Base-by-base conservation (phyloP, 176 grass and related monocot species). In the Zea mays region DNA sequence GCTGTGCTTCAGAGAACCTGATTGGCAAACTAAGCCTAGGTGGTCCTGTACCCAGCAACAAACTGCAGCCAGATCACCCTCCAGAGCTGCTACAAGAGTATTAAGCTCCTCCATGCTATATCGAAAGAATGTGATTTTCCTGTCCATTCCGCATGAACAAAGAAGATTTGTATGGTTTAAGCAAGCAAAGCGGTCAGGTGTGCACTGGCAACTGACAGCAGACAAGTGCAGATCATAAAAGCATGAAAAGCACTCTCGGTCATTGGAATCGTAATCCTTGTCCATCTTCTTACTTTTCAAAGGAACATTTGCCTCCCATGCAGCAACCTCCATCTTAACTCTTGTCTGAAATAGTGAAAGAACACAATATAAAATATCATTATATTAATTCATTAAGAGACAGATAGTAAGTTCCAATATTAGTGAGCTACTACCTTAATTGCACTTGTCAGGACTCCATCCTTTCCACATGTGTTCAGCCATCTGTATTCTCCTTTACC, bases 171-270 rank as follows among this genome's bases (percentile, higher is more conserved):
- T 58, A 88, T 98, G 96, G 39, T 79, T 71, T 75, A 92, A 71
- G 83, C 96, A 98, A 77, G 85, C 77, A 84, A 88, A 98, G 47
- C 77, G 85, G 45, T 84, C 83, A 20, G 96, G 85, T 40, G 81
- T 88, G 83, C 96, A 98, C 60, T 88, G 81, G 81, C 96, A 98
- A 42, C 74, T 80, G 76, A 77, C 81, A 85, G 91, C 89, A 63
- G 96, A 98, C 27, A 98, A 79, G 72, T 98, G 80, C 8, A 98
- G 89, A 80, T 98, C 96, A 78, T 94, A 98, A 73, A 85, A 94
- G 67, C 96, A 98, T 41, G 49, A 88, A 88, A 92, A 98, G 64
- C 96, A 98, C 71, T 94, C 96, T 42, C 85, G 78, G 21, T 98
- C 96, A 38, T 57, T 79, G 71, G 87, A 90, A 83, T 98, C 92